Evolutionary conservation across 2,329 filamentous ascomycete species (phyloP), one percentile per base, ranked within the genome.

Genomic region (Diplodia mutila): DNA sequence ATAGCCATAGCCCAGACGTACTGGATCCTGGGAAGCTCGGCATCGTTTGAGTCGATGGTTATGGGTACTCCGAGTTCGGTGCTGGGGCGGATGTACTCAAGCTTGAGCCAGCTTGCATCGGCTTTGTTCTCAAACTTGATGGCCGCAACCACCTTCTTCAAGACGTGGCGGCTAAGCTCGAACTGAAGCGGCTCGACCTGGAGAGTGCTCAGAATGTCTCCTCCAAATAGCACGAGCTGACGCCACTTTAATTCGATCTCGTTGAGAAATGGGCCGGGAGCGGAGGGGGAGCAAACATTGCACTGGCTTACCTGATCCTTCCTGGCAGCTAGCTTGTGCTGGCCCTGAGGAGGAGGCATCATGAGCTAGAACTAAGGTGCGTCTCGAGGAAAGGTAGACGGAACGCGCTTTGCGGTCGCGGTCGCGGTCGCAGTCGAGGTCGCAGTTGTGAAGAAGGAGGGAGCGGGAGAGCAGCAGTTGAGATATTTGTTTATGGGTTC

Each of bases 101-200:
- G 0, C 1, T 29, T 54, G 1, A 65, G 27, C 59, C 59, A 63
- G 29, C 2, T 18, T 16, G 49, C 32, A 32, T 53, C 61, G 18
- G 8, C 21, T 14, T 27, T 52, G 18, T 63, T n/a, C 11, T 39
- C 14, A 21, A 1, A 4, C 48, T 53, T 64, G 29, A 65, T 51
- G 1, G 23, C 49, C 49, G 29, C 42, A 8, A n/a, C 14, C 4
- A 54, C 48, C 42, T 51, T 49, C 59, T 65, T 65, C 14, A 65
- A 49, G 32, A 65, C 6, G 21, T 63, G 59, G 25, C 59, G 59
- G n/a, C 42, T 51, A 6, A 63, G n/a, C 14, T 63, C 59, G 27
- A 63, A 32, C 48, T 53, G 23, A n/a, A 65, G 7, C 4, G 18
- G 48, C 18, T 65, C 49, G 4, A 39, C 8, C 25, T 55, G 12